Evolutionary conservation across 305 asterid genomes (phyloP), one percentile per base, ranked within the genome.

Genomic region (Fraxinus floribunda): DNA sequence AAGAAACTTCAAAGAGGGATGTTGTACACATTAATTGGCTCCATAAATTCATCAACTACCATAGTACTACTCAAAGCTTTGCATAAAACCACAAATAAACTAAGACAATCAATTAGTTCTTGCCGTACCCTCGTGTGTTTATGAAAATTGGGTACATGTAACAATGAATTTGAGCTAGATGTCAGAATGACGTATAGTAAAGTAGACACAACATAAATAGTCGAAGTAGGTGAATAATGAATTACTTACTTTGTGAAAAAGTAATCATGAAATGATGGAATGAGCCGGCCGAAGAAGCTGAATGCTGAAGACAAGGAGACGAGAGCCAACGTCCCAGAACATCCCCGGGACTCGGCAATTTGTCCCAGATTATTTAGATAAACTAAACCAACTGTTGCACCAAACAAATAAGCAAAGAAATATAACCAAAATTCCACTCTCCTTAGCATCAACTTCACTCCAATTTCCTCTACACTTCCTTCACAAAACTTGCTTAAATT

Each of bases 271-370:
- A 93, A 83, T 3, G 97, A 93, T 0, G 98, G 98, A 16, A 92
- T 83, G 39, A 94, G 94, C 1, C 98, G 94, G 39, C 98, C 98
- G 44, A 93, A 94, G 87, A 93, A 94, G 34, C 91, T 80, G 73
- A 91, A 90, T 0, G 98, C 91, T 0, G 98, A 88, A 7, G 96
- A 91, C 76, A 93, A 7, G 0, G 97, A 93, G 10, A 94, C 95
- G 41, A 94, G 76, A 2, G 91, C 83, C 9, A 95, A 88, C 11
- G 91, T 87, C 66, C 79, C 82, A 2, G 85, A 85, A 41, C 90
- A 88, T 0, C 97, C 95, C 0, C 97, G 86, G 3, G 95, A 91
- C 26, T 94, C 97, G 0, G 90, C 91, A 18, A 91, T 90, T 79
- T 91, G 94, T 20, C 97, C 98, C 70, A 94, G 81, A 68, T 94